Evolutionary conservation across 148 eudicot genomes (phyloP), one percentile per base, ranked within the genome.

Genomic region (Silene latifolia): DNA sequence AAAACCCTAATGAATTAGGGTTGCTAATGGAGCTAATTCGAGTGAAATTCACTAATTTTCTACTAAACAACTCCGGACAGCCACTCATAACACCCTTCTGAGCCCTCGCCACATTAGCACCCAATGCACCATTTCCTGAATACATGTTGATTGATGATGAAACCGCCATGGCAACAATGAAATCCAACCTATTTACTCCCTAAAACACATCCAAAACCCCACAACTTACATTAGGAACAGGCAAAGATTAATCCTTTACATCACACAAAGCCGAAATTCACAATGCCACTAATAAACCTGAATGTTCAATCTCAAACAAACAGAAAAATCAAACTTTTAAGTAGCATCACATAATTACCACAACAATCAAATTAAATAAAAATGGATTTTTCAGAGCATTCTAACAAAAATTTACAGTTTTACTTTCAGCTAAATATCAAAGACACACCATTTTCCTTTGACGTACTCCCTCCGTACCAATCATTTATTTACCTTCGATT

Each of bases 111-210:
- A 71, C 66, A 57, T 72, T 81, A 73, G 81, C 58, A 56, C 67
- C 74, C n/a, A 67, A 13, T 2, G 70, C 76, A 13, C 86, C 84
- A 63, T 72, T 76, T 13, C 79, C 62, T 20, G 85, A 47, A 72
- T 80, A 83, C 32, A 85, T 47, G 72, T 84, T 79, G 61, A 83
- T 73, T 60, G 86, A 78, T 24, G 83, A 81, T 25, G 89, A 68
- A 0, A 86, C 35, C 18, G 87, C 91, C 95, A 90, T 92, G 51
- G 70, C 32, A 76, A 76, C 20, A 5, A 58, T 17, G 62, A 54
- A 53, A 63, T 74, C 11, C 53, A 51, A 53, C 59, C 61, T 19
- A 72, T 61, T 21, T 57, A 44, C 25, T 42, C 29, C 71, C 73
- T 71, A 59, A 25, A 72, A 67, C 66, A 47, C 62, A 71, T 76